Evolutionary conservation across 768 basidiomycete genomes (phyloP).

Genomic region (Rhodotorula babjevae): DNA sequence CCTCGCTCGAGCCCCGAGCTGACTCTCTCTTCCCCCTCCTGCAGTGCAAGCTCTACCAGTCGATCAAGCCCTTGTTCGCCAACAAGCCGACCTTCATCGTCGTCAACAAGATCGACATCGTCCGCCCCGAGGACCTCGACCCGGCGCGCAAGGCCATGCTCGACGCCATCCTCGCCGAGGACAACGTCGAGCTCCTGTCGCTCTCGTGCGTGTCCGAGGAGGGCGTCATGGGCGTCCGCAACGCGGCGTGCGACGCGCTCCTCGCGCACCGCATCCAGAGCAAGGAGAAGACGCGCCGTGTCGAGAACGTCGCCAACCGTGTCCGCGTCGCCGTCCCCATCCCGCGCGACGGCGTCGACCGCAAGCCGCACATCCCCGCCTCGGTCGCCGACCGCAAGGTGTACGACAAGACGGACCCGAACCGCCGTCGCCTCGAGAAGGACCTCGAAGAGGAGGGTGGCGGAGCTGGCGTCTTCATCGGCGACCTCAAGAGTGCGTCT

Average conservation of each 20-base stretch:
- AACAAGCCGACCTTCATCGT: constrained; percentile 87
- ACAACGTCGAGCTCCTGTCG: constrained; percentile 65
- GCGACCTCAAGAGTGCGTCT: constrained; percentile 75
- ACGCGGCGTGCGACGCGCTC: constrained; percentile 88
- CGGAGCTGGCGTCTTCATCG: constrained; percentile 83
- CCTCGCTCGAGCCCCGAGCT: not conserved
- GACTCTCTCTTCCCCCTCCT: not conserved
- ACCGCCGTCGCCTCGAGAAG: constrained; percentile 65
- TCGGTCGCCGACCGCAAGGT: constrained; percentile 67
- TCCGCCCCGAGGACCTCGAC: constrained; percentile 74
- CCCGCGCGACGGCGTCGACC: constrained; percentile 79
- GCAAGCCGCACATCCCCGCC: constrained; percentile 86
- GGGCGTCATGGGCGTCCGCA: constrained; percentile 94
- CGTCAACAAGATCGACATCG: constrained; percentile 96
- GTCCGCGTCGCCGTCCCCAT: constrained; percentile 92
- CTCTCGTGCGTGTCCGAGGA: constrained; percentile 95
- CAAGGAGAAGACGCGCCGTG: constrained; percentile 89
- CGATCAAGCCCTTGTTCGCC: constrained; percentile 93
- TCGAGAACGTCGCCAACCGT: constrained; percentile 86
- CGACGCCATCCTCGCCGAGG: constrained; percentile 79
- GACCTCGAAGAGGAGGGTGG: constrained; percentile 83
- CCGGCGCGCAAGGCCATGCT: constrained; percentile 72
- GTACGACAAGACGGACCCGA: constrained; percentile 81
- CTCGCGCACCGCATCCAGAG: constrained; percentile 89
- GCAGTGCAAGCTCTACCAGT: constrained; percentile 97